Conservation (phyloP, 495 filamentous ascomycete genomes). For the Neurospora sp. region DNA sequence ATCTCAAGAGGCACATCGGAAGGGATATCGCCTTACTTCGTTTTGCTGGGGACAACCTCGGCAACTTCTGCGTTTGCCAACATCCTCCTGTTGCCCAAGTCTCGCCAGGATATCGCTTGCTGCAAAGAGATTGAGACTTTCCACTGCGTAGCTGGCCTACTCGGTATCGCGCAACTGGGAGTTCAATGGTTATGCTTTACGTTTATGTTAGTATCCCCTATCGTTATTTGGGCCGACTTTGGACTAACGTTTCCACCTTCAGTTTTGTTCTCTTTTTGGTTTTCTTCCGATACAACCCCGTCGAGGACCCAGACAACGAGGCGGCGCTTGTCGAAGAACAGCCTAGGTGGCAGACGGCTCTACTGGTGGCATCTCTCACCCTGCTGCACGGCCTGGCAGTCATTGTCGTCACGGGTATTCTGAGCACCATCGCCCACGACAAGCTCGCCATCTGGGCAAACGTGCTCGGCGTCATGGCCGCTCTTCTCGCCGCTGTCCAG, state of each 20-base stretch:
- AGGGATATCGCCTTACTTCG: constrained; percentile 88
- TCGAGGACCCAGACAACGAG: constrained; percentile 33
- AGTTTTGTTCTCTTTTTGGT: constrained; percentile 80
- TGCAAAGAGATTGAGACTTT: constrained; percentile 70
- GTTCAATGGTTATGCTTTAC: constrained; percentile 88
- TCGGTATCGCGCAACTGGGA: constrained; percentile 84
- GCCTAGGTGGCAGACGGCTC: constrained; percentile 64
- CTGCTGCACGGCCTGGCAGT: constrained; percentile 60
- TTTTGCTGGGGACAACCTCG: constrained; percentile 83
- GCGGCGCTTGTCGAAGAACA: constrained; percentile 24
- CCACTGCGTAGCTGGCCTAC: constrained; percentile 71
- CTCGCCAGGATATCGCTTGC: constrained; percentile 68
- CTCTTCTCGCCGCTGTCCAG: constrained; percentile 74
- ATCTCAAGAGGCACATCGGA: constrained; percentile 79
- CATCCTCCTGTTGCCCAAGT: constrained; percentile 73
- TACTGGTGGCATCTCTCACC: constrained; percentile 58
- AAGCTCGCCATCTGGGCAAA: constrained; percentile 69
- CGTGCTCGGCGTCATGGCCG: constrained; percentile 65
- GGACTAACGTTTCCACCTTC: neutral
- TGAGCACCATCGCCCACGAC: constrained; percentile 46
- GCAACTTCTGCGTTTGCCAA: constrained; percentile 82
- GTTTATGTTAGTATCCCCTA: constrained; percentile 57
- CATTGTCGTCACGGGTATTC: constrained; percentile 52
- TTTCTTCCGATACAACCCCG: constrained; percentile 61
- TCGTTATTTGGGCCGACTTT: neutral